These are phyloP conservation scores for Scheffersomyces cryptocercus DNA, from an alignment of 1,139 yeast genomes.

Conservation along the genomic window DNA sequence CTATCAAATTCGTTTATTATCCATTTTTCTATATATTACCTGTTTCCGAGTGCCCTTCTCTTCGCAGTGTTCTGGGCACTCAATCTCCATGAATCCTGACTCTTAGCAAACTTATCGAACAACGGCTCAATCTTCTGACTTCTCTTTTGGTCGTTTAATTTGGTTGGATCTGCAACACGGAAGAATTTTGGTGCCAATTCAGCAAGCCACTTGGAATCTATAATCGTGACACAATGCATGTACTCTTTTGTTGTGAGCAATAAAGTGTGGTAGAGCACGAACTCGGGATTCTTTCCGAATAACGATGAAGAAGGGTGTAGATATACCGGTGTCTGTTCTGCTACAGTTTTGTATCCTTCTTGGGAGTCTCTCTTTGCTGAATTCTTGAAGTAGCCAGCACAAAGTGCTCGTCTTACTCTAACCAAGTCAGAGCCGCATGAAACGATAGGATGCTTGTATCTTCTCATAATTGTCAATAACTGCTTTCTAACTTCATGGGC, in stretches of 20 bases:
- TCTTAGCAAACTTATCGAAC: constrained; percentile 53
- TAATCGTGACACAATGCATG: constrained; percentile 82
- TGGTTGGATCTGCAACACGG: constrained; percentile 53
- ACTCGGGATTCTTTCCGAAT: constrained; percentile 71
- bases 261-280: constrained; percentile 82
- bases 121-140: constrained; percentile 49
- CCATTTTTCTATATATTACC: constrained; percentile 1
- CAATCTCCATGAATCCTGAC: constrained; percentile 47
- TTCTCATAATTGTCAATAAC: constrained; percentile 60
- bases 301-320: constrained; percentile 89
- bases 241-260: constrained; percentile 84
- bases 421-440: constrained; percentile 69
- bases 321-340: constrained; percentile 75
- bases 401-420: constrained; percentile 67
- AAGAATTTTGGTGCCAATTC: constrained; percentile 88
- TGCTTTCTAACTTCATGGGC: constrained; percentile 83
- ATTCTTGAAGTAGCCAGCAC: constrained; percentile 86
- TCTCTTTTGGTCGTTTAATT: constrained; percentile 36
- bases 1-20: too few relatives aligned
- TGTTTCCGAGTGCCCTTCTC: constrained; percentile 29
- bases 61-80: constrained; percentile 38
- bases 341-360: constrained; percentile 73
- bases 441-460: constrained; percentile 48
- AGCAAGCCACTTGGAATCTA: constrained; percentile 84
- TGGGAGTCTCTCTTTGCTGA: constrained; percentile 74